These are phyloP conservation scores for Trametes meyenii DNA, from an alignment of 768 basidiomycete genomes.

Conservation along the genomic window DNA sequence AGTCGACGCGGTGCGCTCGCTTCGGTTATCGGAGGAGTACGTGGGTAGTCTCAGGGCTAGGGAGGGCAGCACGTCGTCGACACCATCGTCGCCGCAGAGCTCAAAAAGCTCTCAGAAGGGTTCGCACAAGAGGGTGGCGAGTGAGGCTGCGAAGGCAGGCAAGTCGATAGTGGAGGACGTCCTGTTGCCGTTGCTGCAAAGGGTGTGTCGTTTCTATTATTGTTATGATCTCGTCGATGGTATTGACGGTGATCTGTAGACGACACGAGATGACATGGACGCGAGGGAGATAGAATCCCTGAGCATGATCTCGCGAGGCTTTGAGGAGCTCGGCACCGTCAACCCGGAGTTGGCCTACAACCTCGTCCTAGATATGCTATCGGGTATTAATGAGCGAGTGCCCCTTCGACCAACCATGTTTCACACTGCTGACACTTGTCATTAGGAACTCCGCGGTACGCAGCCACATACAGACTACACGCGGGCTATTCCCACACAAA, in stretches of 20 bases:
- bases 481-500: slow-evolving; percentile 78
- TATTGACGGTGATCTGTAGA: slow-evolving; percentile 40
- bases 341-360: slow-evolving; percentile 88
- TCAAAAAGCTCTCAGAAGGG: slow-evolving; percentile 31
- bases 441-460: slow-evolving; percentile 75
- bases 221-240: neutral
- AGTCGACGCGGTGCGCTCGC: slow-evolving; percentile 77
- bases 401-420: slow-evolving; percentile 1
- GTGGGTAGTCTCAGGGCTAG: slow-evolving; percentile 68
- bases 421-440: neutral
- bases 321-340: slow-evolving; percentile 78
- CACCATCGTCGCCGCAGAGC: slow-evolving; percentile 52
- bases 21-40: slow-evolving; percentile 78
- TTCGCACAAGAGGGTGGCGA: slow-evolving; percentile 51
- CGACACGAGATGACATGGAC: slow-evolving; percentile 82
- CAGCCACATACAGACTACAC: slow-evolving; percentile 81
- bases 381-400: slow-evolving; percentile 89
- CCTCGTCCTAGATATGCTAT: slow-evolving; percentile 84
- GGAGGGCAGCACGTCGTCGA: slow-evolving; percentile 48
- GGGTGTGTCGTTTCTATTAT: slow-evolving; percentile 45
- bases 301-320: slow-evolving; percentile 88
- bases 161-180: slow-evolving; percentile 78
- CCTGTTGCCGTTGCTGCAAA: slow-evolving; percentile 75
- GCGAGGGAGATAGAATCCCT: slow-evolving; percentile 87
- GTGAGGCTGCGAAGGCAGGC: slow-evolving; percentile 68